Conservation (phyloP, 2,329 filamentous ascomycete genomes). For the Diaporthe caulivora region DNA sequence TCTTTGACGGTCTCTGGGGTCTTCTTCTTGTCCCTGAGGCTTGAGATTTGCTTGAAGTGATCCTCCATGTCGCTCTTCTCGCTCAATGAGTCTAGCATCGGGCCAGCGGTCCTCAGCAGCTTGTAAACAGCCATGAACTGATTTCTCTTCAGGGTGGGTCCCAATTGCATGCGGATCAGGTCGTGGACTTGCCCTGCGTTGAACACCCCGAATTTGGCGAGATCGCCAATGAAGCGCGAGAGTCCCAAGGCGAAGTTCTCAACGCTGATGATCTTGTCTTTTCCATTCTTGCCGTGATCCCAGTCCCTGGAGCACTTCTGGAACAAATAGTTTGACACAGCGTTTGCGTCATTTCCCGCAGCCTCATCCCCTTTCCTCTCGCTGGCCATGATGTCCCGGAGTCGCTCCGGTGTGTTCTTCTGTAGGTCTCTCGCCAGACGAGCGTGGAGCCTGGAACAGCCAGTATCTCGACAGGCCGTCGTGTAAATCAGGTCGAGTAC, state of each 20-base stretch:
- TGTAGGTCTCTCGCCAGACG: background rate
- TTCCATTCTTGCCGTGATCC: background rate
- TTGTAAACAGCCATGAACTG: constrained; percentile 15
- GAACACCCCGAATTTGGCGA: background rate
- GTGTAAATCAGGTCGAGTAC: background rate
- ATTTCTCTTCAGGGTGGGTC: background rate
- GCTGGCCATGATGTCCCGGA: background rate
- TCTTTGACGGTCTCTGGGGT: background rate
- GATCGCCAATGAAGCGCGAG: constrained; percentile 15
- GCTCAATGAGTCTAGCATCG: background rate
- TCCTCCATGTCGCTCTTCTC: constrained; percentile 1
- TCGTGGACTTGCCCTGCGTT: background rate
- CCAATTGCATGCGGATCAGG: background rate
- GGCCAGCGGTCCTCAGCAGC: constrained; percentile 8
- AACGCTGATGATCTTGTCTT: background rate
- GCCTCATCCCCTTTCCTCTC: background rate
- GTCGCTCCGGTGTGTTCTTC: background rate
- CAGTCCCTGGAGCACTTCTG: background rate
- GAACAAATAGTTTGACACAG: background rate
- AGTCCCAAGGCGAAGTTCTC: constrained; percentile 20
- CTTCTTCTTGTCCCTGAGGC: background rate
- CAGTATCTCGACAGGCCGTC: background rate
- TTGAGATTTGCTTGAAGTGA: constrained; percentile 1
- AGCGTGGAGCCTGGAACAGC: background rate
- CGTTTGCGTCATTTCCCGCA: background rate